Evolutionary conservation across 352 stramenopile genomes (phyloP).

Genomic region (Phytophthora pinifolia): DNA sequence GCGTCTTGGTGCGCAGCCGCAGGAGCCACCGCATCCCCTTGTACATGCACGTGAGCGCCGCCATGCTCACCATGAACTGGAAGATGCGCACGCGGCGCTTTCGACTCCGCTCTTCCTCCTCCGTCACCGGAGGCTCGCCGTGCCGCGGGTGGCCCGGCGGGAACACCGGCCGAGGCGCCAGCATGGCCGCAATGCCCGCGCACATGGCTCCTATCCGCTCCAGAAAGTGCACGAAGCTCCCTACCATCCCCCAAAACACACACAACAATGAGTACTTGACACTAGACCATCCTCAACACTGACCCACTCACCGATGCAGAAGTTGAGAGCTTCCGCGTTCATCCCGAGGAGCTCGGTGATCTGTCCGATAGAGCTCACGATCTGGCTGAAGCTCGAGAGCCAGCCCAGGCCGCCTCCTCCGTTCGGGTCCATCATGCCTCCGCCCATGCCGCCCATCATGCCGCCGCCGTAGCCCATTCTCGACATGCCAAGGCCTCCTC

Average conservation of each 20-base stretch:
- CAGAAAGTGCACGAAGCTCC: constrained; percentile 83
- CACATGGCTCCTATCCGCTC: constrained; percentile 82
- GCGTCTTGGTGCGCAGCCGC: constrained; percentile 36
- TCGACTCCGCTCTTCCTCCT: constrained; percentile 76
- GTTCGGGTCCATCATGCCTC: constrained; percentile 61
- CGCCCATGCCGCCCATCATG: neutral
- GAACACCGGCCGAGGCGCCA: constrained; percentile 63
- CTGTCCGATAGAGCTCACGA: constrained; percentile 68
- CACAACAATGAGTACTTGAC: constrained; percentile 1
- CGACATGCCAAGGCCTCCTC: constrained; percentile 23
- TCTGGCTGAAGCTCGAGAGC: constrained; percentile 70
- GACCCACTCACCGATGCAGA: constrained; percentile 51
- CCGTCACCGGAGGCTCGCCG: constrained; percentile 53
- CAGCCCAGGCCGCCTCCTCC: constrained; percentile 42
- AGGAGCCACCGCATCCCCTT: constrained; percentile 61
- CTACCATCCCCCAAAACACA: constrained; percentile 18
- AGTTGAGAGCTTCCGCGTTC: constrained; percentile 76
- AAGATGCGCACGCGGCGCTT: constrained; percentile 74
- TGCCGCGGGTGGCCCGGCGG: constrained; percentile 75
- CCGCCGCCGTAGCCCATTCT: constrained; percentile 37
- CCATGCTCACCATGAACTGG: constrained; percentile 76
- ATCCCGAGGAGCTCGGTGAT: constrained; percentile 79
- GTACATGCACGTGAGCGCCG: constrained; percentile 50
- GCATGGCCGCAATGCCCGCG: constrained; percentile 62
- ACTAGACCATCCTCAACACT: neutral